A percentile compares a stretch with the other conserved stretches of the same genome.
Conservation (phyloP, 1,284 basidiomycete genomes). For the Marasmius tenuissimus region DNA sequence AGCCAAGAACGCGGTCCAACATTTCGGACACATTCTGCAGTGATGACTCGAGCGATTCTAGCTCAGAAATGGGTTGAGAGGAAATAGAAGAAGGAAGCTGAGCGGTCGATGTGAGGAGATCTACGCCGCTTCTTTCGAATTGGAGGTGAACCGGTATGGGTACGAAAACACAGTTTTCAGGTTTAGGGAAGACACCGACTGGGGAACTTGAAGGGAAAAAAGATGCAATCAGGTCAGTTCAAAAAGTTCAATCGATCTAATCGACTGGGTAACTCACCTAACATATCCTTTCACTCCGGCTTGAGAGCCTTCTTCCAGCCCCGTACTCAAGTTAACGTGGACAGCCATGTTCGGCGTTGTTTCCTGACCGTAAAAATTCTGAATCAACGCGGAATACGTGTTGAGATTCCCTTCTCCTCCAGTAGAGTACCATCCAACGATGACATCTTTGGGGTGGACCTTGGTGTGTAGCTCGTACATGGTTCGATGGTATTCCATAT, state of each 20-base stretch:
- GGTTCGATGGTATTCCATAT: conserved; percentile 93
- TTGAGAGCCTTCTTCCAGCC: conserved; percentile 67
- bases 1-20: conserved; percentile 83
- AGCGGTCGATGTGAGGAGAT: conserved; percentile 68
- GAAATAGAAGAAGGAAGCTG: conserved; percentile 48
- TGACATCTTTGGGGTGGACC: conserved; percentile 83
- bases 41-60: conserved; percentile 72
- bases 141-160: conserved; percentile 84
- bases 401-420: conserved; percentile 79
- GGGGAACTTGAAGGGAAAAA: too few species aligned
- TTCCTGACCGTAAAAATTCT: conserved; percentile 97
- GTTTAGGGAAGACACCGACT: conserved; percentile 83
- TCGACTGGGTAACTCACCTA: conserved; percentile 72
- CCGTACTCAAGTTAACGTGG: conserved; percentile 92
- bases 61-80: conserved; percentile 55
- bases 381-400: conserved; percentile 96
- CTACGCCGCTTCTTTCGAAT: conserved; percentile 86
- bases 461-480: conserved; percentile 92
- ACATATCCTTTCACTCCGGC: conserved; percentile 89
- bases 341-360: conserved; percentile 88
- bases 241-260: too few species aligned
- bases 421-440: conserved; percentile 94
- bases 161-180: conserved; percentile 90
- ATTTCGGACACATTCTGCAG: conserved; percentile 73
- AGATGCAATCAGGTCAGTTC: too few species aligned